Conservation (phyloP, 2,329 filamentous ascomycete species). For the Colletotrichum orbiculare region DNA sequence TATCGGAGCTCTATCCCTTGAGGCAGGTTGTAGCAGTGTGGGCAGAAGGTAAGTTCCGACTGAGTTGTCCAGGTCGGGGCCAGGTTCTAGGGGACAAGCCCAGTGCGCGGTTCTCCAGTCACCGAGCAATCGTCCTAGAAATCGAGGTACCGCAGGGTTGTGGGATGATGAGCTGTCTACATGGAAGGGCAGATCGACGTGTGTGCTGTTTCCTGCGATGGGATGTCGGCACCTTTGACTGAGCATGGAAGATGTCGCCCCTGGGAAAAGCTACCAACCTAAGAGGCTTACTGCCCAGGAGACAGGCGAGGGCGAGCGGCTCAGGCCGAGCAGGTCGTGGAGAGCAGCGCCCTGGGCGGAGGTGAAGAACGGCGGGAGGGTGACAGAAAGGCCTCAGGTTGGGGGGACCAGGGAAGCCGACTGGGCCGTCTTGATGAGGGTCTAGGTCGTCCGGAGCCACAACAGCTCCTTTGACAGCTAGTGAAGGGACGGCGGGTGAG, state of each 20-base stretch:
- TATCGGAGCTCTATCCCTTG: slow-evolving; percentile 14
- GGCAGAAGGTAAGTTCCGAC: slow-evolving; percentile 3
- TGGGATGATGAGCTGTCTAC: too few species aligned
- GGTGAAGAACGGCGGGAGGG: slow-evolving; percentile 4
- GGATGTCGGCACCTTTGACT: not conserved
- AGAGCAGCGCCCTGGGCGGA: not conserved
- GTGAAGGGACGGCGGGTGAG: not conserved
- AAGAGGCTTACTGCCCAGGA: too few species aligned
- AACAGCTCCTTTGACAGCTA: slow-evolving; percentile 11
- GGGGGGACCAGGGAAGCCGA: slow-evolving; percentile 6
- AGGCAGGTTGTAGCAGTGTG: slow-evolving; percentile 10
- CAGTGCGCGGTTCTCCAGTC: slow-evolving; percentile 2
- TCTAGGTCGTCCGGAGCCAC: slow-evolving; percentile 30
- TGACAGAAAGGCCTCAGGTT: slow-evolving; percentile 6
- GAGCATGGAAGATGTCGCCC: not conserved
- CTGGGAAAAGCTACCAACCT: too few species aligned
- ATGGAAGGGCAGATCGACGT: too few species aligned
- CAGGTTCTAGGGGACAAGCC: not conserved
- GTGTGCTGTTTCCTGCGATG: too few species aligned
- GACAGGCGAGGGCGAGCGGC: too few species aligned
- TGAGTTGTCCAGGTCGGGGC: not conserved
- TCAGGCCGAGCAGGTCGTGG: not conserved
- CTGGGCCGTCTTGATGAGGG: slow-evolving; percentile 18
- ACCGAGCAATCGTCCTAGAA: too few species aligned
- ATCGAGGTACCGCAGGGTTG: too few species aligned